These are phyloP conservation scores for Endocarpon pusillum DNA, from an alignment of 495 filamentous ascomycete genomes.

Conservation along the genomic window DNA sequence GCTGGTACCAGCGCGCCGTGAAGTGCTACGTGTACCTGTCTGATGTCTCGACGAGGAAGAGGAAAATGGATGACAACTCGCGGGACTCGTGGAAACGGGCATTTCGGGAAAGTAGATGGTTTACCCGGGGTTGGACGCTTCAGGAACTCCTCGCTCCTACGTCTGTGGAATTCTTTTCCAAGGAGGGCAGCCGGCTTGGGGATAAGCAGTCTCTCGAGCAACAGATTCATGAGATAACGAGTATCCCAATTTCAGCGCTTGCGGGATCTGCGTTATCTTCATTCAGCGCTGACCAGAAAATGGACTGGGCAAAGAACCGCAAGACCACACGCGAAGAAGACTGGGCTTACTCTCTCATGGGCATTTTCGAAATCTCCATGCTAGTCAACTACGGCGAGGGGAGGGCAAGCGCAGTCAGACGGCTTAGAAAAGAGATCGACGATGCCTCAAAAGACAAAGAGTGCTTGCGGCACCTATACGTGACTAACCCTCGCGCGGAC, in stretches of 20 bases:
- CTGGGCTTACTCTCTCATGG: constrained; percentile 17
- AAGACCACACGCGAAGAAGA: constrained; percentile 15
- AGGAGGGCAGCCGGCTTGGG: constrained; percentile 11
- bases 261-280: neutral
- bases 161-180: constrained; percentile 8
- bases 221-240: constrained; percentile 7
- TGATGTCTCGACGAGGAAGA: too few relatives aligned
- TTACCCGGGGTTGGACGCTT: constrained; percentile 7
- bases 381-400: constrained; percentile 23
- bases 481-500: constrained; percentile 18
- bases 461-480: constrained; percentile 6
- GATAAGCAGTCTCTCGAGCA: constrained; percentile 6
- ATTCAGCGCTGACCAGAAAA: constrained; percentile 10
- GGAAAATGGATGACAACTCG: too few relatives aligned
- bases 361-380: constrained; percentile 19
- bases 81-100: too few relatives aligned
- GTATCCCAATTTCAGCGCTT: constrained; percentile 5
- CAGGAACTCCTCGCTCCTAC: constrained; percentile 8
- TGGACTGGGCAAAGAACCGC: constrained; percentile 17
- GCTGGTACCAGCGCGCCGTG: constrained; percentile 31
- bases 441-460: neutral
- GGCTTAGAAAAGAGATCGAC: constrained; percentile 20
- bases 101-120: constrained; percentile 5
- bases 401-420: constrained; percentile 11
- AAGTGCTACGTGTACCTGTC: constrained; percentile 30